These are phyloP conservation scores for Martensiomyces pterosporus DNA, from an alignment of 192 early-diverging fungal genomes.

Conservation along the genomic window DNA sequence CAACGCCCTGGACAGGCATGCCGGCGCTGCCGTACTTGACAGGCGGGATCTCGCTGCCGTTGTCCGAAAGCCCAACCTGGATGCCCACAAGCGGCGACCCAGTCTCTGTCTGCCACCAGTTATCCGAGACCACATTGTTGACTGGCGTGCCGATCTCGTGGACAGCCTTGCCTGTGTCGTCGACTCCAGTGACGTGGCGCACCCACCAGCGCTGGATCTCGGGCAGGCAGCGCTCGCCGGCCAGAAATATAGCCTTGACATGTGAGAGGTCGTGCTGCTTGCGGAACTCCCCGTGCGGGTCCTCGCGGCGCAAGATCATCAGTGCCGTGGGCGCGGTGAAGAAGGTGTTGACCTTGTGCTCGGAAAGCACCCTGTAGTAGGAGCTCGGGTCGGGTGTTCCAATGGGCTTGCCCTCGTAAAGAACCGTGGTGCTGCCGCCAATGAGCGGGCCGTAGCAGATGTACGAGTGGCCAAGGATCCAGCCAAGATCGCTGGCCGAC, in stretches of 20 bases:
- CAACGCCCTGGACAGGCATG: constrained; percentile 61
- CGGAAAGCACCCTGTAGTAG: constrained; percentile 61
- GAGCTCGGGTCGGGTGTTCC: constrained; percentile 63
- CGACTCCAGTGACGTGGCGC: constrained; percentile 4
- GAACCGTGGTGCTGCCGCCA: constrained; percentile 61
- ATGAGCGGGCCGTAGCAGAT: constrained; percentile 71
- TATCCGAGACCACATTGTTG: constrained; percentile 58
- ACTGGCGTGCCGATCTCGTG: constrained; percentile 16
- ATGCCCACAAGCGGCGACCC: constrained; percentile 67
- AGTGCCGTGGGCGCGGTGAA: constrained; percentile 76
- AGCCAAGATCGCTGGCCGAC: constrained; percentile 68
- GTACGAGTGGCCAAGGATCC: constrained; percentile 76
- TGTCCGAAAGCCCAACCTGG: constrained; percentile 48
- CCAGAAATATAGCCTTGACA: constrained; percentile 57
- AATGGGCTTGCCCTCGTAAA: constrained; percentile 75
- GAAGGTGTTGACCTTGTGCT: constrained; percentile 63
- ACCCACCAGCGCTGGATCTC: constrained; percentile 55
- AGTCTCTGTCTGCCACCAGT: constrained; percentile 80
- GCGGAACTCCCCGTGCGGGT: constrained; percentile 51
- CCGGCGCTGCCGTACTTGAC: constrained; percentile 60
- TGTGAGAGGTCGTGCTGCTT: constrained; percentile 47
- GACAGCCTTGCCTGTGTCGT: constrained; percentile 16
- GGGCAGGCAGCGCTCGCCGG: constrained; percentile 70
- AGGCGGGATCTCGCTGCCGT: constrained; percentile 23
- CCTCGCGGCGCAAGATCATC: constrained; percentile 64